Percentiles rank a stretch among this genome's conserved stretches.
Evolutionary conservation across 306 rosid species (phyloP).

Genomic region (Quercus dentata): DNA sequence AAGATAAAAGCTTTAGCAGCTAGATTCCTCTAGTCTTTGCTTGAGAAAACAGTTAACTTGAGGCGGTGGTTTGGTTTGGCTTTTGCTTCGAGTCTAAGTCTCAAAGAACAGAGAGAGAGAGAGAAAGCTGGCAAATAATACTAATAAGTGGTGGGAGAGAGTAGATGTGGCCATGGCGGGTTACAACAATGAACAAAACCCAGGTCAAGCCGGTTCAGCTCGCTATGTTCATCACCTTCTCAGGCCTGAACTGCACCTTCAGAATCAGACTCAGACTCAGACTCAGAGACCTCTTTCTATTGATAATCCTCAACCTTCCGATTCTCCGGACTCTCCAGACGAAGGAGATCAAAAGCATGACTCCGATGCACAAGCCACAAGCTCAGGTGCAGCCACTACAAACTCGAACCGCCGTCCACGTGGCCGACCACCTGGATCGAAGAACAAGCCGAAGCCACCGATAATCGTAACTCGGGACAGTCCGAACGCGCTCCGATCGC

Average conservation of each 20-base stretch:
- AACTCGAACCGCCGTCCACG: slow-evolving; percentile 31
- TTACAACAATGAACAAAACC: slow-evolving; percentile 17
- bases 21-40: not conserved
- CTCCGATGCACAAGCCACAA: not conserved
- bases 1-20: too few relatives aligned
- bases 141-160: slow-evolving; percentile 28
- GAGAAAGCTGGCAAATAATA: slow-evolving; percentile 23
- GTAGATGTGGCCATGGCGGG: slow-evolving; percentile 33
- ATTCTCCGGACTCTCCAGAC: slow-evolving; percentile 4
- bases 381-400: not conserved
- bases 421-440: slow-evolving; percentile 51
- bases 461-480: slow-evolving; percentile 37
- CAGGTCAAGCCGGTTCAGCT: not conserved
- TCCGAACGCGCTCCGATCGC: slow-evolving; percentile 43
- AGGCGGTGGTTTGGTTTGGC: not conserved
- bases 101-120: not conserved
- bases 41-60: not conserved
- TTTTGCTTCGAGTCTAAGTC: not conserved
- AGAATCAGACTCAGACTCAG: too few relatives aligned
- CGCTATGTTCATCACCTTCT: slow-evolving; percentile 20
- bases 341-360: not conserved
- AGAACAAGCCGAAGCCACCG: slow-evolving; percentile 46
- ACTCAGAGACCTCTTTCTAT: slow-evolving; percentile 1
- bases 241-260: slow-evolving; percentile 24
- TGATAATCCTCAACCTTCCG: slow-evolving; percentile 8